phyloP scores from a whole-genome alignment of 163 green algal genomes.

The Coccomyxa subellipsoidea region DNA sequence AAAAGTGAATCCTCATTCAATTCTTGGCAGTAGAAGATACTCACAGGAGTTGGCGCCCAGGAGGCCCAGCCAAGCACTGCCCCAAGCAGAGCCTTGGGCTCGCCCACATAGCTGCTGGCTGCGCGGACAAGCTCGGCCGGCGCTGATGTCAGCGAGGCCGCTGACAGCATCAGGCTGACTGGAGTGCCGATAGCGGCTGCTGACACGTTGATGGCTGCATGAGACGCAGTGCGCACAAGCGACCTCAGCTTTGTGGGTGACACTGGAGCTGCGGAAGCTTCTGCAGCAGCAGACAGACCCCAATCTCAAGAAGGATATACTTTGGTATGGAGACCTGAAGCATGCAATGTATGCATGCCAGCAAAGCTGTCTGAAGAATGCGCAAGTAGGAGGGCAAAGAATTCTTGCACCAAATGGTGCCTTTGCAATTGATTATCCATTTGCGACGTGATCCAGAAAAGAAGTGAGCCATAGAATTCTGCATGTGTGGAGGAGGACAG shows the following conservation, averaged over 20 bases:
- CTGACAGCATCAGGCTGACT: neutral
- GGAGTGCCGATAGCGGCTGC: neutral
- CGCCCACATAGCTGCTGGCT: neutral
- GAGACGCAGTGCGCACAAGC: neutral
- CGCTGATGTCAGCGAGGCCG: neutral
- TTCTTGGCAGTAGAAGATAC: neutral
- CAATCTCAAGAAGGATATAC: too few species aligned
- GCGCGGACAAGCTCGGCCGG: neutral
- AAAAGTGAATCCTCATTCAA: neutral
- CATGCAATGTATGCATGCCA: too few species aligned
- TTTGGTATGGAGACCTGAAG: too few species aligned
- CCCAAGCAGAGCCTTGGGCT: neutral
- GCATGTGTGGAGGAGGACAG: neutral
- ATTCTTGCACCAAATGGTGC: too few species aligned
- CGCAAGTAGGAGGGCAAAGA: neutral
- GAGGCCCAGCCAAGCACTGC: neutral
- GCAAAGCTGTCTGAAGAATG: neutral
- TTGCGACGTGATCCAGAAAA: too few species aligned
- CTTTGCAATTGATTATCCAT: too few species aligned
- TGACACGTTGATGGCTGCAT: neutral
- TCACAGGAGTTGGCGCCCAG: neutral
- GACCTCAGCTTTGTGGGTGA: neutral
- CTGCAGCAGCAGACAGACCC: neutral
- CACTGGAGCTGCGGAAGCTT: neutral
- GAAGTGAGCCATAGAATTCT: neutral